Percentiles rank a stretch among this genome's conserved stretches.
These are phyloP conservation scores for Termitomyces heimii DNA, from an alignment of 768 basidiomycete species.

Conservation along the genomic window DNA sequence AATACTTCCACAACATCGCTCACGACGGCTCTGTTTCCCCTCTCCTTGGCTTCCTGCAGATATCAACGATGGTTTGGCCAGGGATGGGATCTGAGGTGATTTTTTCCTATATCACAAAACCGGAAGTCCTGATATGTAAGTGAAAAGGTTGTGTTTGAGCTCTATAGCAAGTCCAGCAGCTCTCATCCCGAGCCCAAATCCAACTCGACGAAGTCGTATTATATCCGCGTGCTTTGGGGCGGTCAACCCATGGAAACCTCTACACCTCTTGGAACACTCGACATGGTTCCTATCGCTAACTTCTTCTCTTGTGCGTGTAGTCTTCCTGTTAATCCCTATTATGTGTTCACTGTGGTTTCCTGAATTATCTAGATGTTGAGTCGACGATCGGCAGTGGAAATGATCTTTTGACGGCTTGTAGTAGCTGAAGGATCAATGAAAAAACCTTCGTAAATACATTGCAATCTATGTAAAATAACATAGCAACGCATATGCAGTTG, in stretches of 20 bases:
- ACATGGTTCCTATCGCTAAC: slow-evolving; percentile 36
- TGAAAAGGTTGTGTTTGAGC: slow-evolving; percentile 35
- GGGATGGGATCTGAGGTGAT: slow-evolving; percentile 47
- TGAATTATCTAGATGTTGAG: slow-evolving; percentile 29
- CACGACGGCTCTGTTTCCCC: slow-evolving; percentile 47
- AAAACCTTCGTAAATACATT: not conserved
- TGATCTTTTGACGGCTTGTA: slow-evolving; percentile 27
- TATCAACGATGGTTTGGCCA: slow-evolving; percentile 48
- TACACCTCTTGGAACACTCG: slow-evolving; percentile 37
- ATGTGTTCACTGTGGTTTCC: not conserved
- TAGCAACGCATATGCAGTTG: not conserved
- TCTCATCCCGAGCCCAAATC: not conserved
- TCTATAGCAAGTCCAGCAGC: slow-evolving; percentile 22
- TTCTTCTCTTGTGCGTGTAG: slow-evolving; percentile 35
- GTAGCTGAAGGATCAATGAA: slow-evolving; percentile 3
- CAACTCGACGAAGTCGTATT: slow-evolving; percentile 14
- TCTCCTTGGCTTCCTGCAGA: slow-evolving; percentile 43
- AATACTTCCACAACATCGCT: slow-evolving; percentile 26
- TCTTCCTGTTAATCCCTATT: not conserved
- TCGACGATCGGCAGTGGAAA: slow-evolving; percentile 28
- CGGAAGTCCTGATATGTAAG: not conserved
- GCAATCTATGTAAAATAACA: not conserved
- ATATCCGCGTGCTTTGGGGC: slow-evolving; percentile 44
- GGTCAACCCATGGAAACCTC: slow-evolving; percentile 45
- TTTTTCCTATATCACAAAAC: not conserved